Base-by-base conservation (phyloP, 345 rosid genomes). In the Dipteronia sinensis region DNA sequence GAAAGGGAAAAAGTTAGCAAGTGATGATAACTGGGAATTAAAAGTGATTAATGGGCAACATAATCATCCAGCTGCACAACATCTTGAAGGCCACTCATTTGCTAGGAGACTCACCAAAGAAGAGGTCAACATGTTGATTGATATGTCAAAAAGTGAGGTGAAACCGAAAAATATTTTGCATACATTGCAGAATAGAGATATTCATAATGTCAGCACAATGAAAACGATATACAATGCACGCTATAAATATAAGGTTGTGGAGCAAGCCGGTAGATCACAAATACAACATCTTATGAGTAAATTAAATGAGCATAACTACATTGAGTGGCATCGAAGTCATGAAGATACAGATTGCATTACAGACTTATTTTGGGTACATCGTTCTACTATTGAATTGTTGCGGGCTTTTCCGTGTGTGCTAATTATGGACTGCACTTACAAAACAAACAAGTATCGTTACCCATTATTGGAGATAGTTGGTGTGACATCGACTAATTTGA, bases 381-480 rank as follows among this genome's bases (percentile, higher is more conserved):
- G 42, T 23, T 61, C 15, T 40, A 56, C 76, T 15, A 34, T 76
- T n/a, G 73, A 55, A 11, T 56, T 76, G 20, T 23, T 76, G 25
- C 16, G 44, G 15, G 55, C 79, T 44, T 76, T 76, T 69, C 74
- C 73, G 8, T 13, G 42, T 53, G 65, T 76, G 65, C 58, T 76
- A 23, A 67, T 76, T 22, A 34, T 76, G 23, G 79, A 76, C 56
- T 55, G 66, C 7, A 76, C 79, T 0, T 55, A 76, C 27, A 68
- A 76, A 55, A 68, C 67, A 6, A 76, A 40, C 15, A 53, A 27
- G 55, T 69, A 76, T 59, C 49, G 46, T 15, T 65, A 53, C 61
- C 31, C 79, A 12, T 69, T 76, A 3, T 44, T 76, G 25, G 79
- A 76, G 67, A 76, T 76, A 34, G 65, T 76, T 40, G 74, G 79